phyloP scores from a whole-genome alignment of 2,329 filamentous ascomycete genomes.

The Arachnopeziza araneosa region DNA sequence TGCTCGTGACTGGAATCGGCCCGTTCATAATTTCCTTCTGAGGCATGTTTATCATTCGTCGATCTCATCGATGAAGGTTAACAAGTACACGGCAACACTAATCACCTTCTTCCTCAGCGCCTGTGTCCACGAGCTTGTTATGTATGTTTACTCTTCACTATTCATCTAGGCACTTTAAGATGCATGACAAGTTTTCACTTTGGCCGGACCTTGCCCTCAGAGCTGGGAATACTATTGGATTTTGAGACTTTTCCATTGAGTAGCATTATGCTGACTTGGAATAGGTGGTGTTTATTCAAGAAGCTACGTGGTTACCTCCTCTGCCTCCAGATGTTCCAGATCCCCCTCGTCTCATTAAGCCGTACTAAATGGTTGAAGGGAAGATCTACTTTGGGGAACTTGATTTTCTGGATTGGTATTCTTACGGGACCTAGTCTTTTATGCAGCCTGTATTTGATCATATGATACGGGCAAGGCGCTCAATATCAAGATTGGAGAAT shows the following conservation, averaged over 20 bases:
- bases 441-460: constrained; percentile 54
- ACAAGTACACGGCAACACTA: constrained; percentile 62
- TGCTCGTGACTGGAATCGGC: constrained; percentile 75
- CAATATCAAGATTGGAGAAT: no score
- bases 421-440: constrained; percentile 68
- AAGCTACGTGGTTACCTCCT: constrained; percentile 71
- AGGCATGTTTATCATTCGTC: constrained; percentile 71
- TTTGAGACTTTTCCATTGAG: no score
- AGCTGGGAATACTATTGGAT: no score
- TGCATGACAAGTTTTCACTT: no score
- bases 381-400: constrained; percentile 59
- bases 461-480: constrained; percentile 32
- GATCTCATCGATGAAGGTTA: constrained; percentile 67
- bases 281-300: constrained; percentile 64
- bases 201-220: no score
- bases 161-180: no score
- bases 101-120: constrained; percentile 32
- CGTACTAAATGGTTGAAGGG: constrained; percentile 61
- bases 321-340: constrained; percentile 66
- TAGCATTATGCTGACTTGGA: constrained; percentile 48
- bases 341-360: constrained; percentile 64
- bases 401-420: constrained; percentile 75
- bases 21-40: constrained; percentile 27
- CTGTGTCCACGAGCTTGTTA: constrained; percentile 18
- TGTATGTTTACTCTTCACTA: neutral